Evolutionary conservation across 768 basidiomycete species (phyloP).

Genomic region (Lentinula boryana): DNA sequence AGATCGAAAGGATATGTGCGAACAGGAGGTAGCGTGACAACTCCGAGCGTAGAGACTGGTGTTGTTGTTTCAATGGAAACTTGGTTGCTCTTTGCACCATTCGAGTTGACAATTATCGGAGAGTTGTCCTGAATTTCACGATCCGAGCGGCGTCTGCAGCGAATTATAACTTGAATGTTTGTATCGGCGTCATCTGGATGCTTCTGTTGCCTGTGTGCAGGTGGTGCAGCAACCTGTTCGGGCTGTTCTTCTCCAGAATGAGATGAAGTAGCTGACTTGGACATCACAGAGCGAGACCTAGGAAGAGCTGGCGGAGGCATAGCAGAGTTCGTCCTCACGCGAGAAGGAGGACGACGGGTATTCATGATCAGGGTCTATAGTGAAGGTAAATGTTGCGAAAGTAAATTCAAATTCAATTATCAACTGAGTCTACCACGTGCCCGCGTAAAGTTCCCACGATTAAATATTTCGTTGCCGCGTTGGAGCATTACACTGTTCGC

Average conservation of each 20-base stretch:
- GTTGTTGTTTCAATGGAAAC: conserved; percentile 77
- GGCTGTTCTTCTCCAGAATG: conserved; percentile 20
- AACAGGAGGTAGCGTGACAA: conserved; percentile 68
- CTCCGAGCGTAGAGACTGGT: conserved; percentile 64
- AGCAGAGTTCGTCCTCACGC: conserved; percentile 30
- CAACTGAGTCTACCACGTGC: neutral
- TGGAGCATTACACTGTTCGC: conserved; percentile 7
- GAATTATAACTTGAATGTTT: conserved; percentile 91
- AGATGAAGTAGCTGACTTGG: conserved; percentile 34
- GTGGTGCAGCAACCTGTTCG: conserved; percentile 13
- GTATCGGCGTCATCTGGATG: conserved; percentile 51
- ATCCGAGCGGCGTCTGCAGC: conserved; percentile 82
- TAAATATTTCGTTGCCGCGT: neutral
- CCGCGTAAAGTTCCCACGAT: neutral
- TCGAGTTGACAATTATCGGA: conserved; percentile 78
- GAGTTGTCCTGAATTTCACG: conserved; percentile 83
- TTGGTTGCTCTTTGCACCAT: conserved; percentile 68
- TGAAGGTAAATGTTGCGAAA: neutral
- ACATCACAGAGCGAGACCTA: conserved; percentile 44
- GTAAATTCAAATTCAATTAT: neutral
- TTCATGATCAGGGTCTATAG: conserved; percentile 40
- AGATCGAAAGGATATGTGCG: conserved; percentile 92
- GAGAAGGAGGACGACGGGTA: conserved; percentile 52
- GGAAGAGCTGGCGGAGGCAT: conserved; percentile 30
- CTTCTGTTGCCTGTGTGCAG: conserved; percentile 16